Evolutionary conservation across 768 basidiomycete genomes (phyloP).

Genomic region (Amanita rimosa): DNA sequence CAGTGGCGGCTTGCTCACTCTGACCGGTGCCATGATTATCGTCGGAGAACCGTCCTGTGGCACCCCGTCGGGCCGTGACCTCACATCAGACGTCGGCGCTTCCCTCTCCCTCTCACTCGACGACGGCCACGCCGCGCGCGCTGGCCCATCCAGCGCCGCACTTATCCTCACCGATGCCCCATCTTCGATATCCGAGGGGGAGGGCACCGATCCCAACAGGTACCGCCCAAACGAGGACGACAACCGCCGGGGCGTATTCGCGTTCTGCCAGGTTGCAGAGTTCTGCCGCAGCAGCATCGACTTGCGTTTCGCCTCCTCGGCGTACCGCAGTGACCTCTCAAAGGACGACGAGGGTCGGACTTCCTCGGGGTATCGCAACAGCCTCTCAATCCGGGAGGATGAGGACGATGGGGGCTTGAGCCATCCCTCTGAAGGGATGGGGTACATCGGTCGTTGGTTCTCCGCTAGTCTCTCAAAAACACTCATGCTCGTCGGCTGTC

Average conservation of each 20-base stretch:
- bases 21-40: no score
- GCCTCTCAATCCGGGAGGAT: not conserved
- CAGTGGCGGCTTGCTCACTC: no score
- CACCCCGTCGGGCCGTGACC: not conserved
- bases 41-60: not conserved
- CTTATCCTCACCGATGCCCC: not conserved
- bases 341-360: no score
- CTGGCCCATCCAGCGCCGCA: not conserved
- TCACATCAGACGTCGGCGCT: not conserved
- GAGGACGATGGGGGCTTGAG: not conserved
- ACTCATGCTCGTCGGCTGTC: no score
- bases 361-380: not conserved
- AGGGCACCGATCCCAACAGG: not conserved
- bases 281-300: not conserved
- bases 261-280: not conserved
- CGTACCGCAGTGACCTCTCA: not conserved
- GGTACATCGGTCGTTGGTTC: slow-evolving; percentile 2
- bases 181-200: not conserved
- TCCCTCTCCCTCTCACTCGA: not conserved
- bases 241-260: not conserved
- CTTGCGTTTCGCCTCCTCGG: not conserved
- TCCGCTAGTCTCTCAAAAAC: not conserved
- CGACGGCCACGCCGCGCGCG: not conserved
- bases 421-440: slow-evolving; percentile 1
- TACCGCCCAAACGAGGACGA: not conserved